Conservation (phyloP, 2,329 filamentous ascomycete species). For the Penicillium sp. region DNA sequence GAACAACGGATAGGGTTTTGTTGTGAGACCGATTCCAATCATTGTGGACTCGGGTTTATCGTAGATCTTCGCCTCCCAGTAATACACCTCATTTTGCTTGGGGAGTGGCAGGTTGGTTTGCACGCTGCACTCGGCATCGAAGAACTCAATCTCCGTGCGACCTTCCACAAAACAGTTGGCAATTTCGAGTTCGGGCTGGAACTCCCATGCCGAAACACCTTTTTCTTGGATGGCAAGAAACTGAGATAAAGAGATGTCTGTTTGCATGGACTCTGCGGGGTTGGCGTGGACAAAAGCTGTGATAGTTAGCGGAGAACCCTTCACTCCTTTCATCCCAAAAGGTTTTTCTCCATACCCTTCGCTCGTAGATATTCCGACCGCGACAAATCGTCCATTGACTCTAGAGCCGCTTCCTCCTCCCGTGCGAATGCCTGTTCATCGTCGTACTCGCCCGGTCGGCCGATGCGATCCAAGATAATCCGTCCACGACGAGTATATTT, state of each 20-base stretch:
- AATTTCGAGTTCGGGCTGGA: conserved; percentile 97
- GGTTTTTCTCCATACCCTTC: conserved; percentile 61
- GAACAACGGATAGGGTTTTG: conserved; percentile 95
- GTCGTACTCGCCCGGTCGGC: conserved; percentile 90
- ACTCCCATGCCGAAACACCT: conserved; percentile 98
- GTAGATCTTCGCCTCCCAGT: conserved; percentile 98
- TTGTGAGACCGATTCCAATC: conserved; percentile 87
- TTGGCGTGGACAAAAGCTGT: conserved; percentile 89
- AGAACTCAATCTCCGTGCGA: conserved; percentile 97
- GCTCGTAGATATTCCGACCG: conserved; percentile 86
- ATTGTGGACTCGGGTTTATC: conserved; percentile 87
- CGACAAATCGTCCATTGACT: conserved; percentile 90
- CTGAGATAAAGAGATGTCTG: conserved; percentile 94
- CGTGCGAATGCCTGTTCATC: conserved; percentile 91
- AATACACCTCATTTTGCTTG: conserved; percentile 98
- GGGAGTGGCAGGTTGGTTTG: conserved; percentile 94
- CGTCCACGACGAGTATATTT: conserved; percentile 80
- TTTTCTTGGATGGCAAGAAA: conserved; percentile 99
- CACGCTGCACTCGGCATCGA: conserved; percentile 94
- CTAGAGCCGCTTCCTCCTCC: conserved; percentile 91
- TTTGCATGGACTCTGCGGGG: conserved; percentile 88
- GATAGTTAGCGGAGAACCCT: not conserved
- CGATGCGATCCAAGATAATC: conserved; percentile 89
- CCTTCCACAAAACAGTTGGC: conserved; percentile 98
- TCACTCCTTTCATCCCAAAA: too few relatives aligned